Evolutionary conservation across 495 filamentous ascomycete genomes (phyloP), one percentile per base, ranked within the genome.

Genomic region (Achaetomiella virescens): DNA sequence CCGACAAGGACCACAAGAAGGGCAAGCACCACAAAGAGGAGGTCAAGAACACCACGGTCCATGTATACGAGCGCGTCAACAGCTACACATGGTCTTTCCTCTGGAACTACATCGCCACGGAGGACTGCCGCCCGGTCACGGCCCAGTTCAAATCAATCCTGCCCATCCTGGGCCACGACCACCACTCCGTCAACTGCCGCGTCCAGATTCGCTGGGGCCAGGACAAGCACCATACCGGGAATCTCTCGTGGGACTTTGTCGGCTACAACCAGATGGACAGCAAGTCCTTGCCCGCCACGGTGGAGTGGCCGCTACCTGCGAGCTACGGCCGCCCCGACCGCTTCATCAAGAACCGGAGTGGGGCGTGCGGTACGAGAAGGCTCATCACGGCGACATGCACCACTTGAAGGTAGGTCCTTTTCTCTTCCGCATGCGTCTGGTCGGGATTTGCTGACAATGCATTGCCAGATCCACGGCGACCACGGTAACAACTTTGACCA

Each of bases 81-180:
- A 22, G 2, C 11, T 55, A 48, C 45, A 42, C 21, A 9, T 55
- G 45, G 36, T 48, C 53, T 9, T 55, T 55, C 15, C 15, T 55
- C 44, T 55, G 53, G 53, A 55, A 55, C 35, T 55, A 48, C 36
- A n/a, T 55, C 45, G 21, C 31, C 25, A 41, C n/a, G 21, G 53
- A 55, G 22, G 44, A 48, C 53, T 55, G 43, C 25, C 36, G 36
- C 36, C 38, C 38, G n/a, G 40, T 44, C 18, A 17, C 5, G 31
- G 53, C 44, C 3, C 44, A 48, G 9, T 17, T 55, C 15, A 27
- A 9, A 8, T 20, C 44, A 1, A 10, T 55, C 14, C 24, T 55
- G n/a, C 53, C 53, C 3, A 1, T 29, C 15, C 53, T 55, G 2
- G 44, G 14, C 17, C 2, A 22, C n/a, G 31, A n/a, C 0, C 43